Evolutionary conservation across 1,139 yeast species (phyloP), one percentile per base, ranked within the genome.

Genomic region (Candida tropicalis): DNA sequence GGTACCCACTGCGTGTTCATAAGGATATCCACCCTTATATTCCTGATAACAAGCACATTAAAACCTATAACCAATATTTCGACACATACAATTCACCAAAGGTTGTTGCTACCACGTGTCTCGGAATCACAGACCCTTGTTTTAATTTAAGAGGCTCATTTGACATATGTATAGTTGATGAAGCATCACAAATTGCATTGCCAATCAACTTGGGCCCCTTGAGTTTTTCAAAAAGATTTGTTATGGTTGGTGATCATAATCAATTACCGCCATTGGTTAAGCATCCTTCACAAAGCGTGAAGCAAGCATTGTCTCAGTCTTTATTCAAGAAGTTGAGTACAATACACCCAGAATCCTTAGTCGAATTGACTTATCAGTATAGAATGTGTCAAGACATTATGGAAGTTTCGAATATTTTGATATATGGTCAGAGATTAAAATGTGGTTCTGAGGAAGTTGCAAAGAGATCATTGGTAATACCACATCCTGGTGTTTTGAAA

Each of bases 91-190:
- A 80, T 53, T 67, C 70, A 1, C 84, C 95, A 0, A 79, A 77
- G 15, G 84, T 93, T 3, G 95, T 93, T 1, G 99, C 97, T 0
- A 78, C 91, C 1, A 93, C 99, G 0, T 88, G 97, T 56, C 68
- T 93, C 35, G 93, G 96, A 0, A 77, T 89, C 23, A 77, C 72
- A 29, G 93, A 85, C 56, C 70, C 82, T 59, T 65, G 82, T 16
- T 79, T 84, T 62, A 67, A 70, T 39, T 58, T 74, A 52, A 68
- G 86, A 39, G 66, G 79, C 25, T 73, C 69, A 16, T 93, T 93
- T 63, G 99, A 93, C 58, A 91, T 87, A 59, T 95, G 98, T 58
- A 91, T 93, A 36, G 79, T 95, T 37, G 99, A 93, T 60, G 99
- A 93, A 60, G 98, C 99, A 0, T 90, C 98, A 0, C 99, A 93